Evolutionary conservation across 495 filamentous ascomycete species (phyloP), one percentile per base, ranked within the genome.

Genomic region (Sporormia fimetaria): DNA sequence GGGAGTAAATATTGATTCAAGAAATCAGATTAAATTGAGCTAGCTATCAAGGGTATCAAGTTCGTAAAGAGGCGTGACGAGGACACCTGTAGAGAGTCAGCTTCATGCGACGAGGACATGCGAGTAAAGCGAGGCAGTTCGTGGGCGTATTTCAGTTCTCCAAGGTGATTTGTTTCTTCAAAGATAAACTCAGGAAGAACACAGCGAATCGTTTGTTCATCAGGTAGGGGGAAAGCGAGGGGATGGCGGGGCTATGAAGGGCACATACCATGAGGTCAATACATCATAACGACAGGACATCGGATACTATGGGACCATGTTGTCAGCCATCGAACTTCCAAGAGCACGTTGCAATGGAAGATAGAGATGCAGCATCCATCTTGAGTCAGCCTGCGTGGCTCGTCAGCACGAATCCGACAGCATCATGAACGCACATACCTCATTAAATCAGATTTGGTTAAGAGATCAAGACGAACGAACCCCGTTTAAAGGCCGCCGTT

Each of bases 371-470:
- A 22, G 18, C 17, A 49, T 48, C 49, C 31, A 44, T 56, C 44
- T 57, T 33, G 43, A 46, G 33, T 62, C 58, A 59, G 60, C 44
- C 58, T 60, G 31, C 4, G 16, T 16, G 27, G n/a, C 9, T 18
- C 21, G 23, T 47, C 49, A 44, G 34, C 16, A 11, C n/a, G n/a
- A 23, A 3, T 18, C 23, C 16, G 15, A 42, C 8, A 21, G 0
- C 6, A 14, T 17, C n/a, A 37, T n/a, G n/a, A 24, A 17, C 3
- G 8, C 31, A 47, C 55, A 45, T 68, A 87, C 81, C 83, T 88
- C 83, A 90, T 90, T 92, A 92, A 87, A 94, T 94, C 87, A 94
- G 87, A 93, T 80, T 90, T 88, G 84, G 78, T 74, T 61, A 67
- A 71, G 60, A 65, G 80, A 82, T 90, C 86, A 92, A 63, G 69